Conservation (phyloP, 208 protist species). For the Acanthamoeba sp. region DNA sequence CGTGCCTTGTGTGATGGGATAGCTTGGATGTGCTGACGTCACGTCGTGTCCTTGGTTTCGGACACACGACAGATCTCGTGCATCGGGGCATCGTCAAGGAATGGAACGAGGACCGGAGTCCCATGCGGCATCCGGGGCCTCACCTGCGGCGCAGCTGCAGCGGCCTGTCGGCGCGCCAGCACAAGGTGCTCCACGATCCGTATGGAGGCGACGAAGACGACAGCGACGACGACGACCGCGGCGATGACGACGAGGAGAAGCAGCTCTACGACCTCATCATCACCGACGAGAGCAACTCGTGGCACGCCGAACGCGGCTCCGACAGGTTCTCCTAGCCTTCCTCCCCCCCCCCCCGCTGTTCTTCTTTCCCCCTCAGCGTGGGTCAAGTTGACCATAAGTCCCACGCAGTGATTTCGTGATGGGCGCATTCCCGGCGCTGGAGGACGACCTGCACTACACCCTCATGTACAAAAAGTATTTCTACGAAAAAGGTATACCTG, state of each 20-base stretch:
- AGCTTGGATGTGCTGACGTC: not conserved
- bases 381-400: too few relatives aligned
- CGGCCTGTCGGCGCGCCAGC: not conserved
- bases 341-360: too few relatives aligned
- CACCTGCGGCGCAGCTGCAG: not conserved
- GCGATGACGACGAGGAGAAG: not conserved
- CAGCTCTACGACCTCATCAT: not conserved
- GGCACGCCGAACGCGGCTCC: constrained; percentile 37
- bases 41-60: not conserved
- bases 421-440: constrained; percentile 31
- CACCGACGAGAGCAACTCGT: not conserved
- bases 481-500: constrained; percentile 35
- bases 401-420: constrained; percentile 34
- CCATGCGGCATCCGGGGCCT: not conserved
- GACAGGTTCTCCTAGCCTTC: not conserved
- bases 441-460: constrained; percentile 66
- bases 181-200: not conserved
- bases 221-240: not conserved
- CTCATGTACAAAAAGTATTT: constrained; percentile 66
- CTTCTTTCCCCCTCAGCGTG: too few relatives aligned
- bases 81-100: constrained; percentile 48
- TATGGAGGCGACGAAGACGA: not conserved
- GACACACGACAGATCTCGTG: not conserved
- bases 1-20: not conserved
- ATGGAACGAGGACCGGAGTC: constrained; percentile 18